Evolutionary conservation across 1,284 basidiomycete species (phyloP), one percentile per base, ranked within the genome.

Genomic region (Pyrrhoderma lamaoense): DNA sequence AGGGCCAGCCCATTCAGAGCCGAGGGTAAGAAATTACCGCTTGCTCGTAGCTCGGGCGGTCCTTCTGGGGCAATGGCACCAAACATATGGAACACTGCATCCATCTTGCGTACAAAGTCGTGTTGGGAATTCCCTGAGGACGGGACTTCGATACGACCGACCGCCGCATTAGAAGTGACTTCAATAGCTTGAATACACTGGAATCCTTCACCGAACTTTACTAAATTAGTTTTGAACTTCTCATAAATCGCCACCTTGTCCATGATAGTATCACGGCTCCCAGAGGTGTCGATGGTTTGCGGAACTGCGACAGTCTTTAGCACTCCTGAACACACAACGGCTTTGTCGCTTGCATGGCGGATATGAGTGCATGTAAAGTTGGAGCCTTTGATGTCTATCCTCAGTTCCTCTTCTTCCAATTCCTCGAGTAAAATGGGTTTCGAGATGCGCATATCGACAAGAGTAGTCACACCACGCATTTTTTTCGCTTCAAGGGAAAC

Each of bases 41-140:
- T 53, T 21, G 46, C 54, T 11, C 60, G 58, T 13, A 52, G 21
- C 19, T 60, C 56, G n/a, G 60, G 48, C 13, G 55, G 51, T 2
- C 60, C 60, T 3, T 62, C 57, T 14, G 60, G 36, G 3, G 58
- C 55, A n/a, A 59, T 60, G 3, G 62, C 61, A 18, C 64, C 67
- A 47, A 68, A 63, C 64, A 65, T 64, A 51, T 68, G 67, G 16
- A 67, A 49, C 37, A 65, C 66, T 13, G 67, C 62, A 51, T 68
- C 67, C 39, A 68, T 56, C 50, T 64, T 64, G 7, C 66, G 61
- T 44, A 66, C 63, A 42, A 61, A 59, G 47, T 67, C 66, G 23
- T 63, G 59, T n/a, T 59, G 57, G 11, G 57, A 50, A 46, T 63
- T 58, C 16, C 47, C 38, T 2, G 65, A 62, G 2, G 57, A 56